Base-by-base conservation (phyloP, 2,329 filamentous ascomycete genomes). In the Gremmenia infestans region DNA sequence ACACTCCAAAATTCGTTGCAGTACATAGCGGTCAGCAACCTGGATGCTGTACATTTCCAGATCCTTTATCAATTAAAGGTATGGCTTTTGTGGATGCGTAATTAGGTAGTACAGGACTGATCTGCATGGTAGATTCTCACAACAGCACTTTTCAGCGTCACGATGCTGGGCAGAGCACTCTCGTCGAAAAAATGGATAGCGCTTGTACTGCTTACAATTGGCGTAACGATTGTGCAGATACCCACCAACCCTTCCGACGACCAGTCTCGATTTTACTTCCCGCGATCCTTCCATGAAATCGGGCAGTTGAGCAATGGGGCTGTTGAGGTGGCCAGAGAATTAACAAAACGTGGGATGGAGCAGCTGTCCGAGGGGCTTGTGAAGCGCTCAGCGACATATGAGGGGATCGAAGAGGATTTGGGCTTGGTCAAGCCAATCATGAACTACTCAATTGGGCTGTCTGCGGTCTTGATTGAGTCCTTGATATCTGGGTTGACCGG, bases 1-100 rank as follows among this genome's bases (percentile, higher is more conserved):
- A 96, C 93, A 0, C 71, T 97, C 28, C 91, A 97, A 67, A 97
- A 97, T 68, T 88, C 89, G n/a, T 75, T 97, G 53, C 91, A 97
- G 71, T 99, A 97, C 68, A 82, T 95, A 52, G 93, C 91, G 1
- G 84, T 97, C 11, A 91, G 89, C 59, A 97, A 97, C 64, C 73
- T 97, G 65, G 91, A 96, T 67, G 89, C 93, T 0, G 91, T 94
- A 4, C 91, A 93, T 53, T 97, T 97, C 69, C 92, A 97, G 72
- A 86, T 96, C 57, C 83, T 94, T 25, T 96, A 94, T 70, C 93
- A 99, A 73, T 78, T 97, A 56, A 97, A 97, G 78, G 81, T 82
- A 66, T n/a, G 71, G 7, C 15, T n/a, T 19, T n/a, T 47, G 9
- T 11, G 14, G 9, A 4, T 17, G 37, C 28, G 22, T 35, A 14